These are phyloP conservation scores for Euphrasia confusa DNA, from an alignment of 257 asterid species.

Conservation along the genomic window DNA sequence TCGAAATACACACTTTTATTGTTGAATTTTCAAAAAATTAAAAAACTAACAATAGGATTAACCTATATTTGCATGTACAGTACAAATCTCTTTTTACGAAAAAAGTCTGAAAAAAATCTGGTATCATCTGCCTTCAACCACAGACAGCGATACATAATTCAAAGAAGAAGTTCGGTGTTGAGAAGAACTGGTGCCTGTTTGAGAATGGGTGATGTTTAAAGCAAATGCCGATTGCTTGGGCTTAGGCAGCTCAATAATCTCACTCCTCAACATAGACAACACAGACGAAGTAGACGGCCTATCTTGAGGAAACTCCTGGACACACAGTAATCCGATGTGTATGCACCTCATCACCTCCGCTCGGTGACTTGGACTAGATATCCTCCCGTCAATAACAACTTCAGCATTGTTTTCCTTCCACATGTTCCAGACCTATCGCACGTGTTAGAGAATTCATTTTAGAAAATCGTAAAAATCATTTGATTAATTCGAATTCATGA, in stretches of 20 bases:
- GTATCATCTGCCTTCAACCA: background rate
- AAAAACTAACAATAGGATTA: too few relatives aligned
- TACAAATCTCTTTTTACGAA: too few relatives aligned
- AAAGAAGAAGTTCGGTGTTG: background rate
- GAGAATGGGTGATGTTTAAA: background rate
- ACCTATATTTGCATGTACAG: too few relatives aligned
- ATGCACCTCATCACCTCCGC: conserved; percentile 28
- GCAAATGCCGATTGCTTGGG: conserved; percentile 16
- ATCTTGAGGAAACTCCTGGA: conserved; percentile 25
- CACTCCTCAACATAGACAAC: conserved; percentile 20
- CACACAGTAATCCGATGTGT: conserved; percentile 31
- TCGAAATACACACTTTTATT: too few relatives aligned
- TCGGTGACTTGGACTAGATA: conserved; percentile 8
- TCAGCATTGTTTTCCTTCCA: conserved; percentile 15
- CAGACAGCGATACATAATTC: background rate
- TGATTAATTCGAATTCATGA: too few relatives aligned
- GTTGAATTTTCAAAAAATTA: too few relatives aligned
- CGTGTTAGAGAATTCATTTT: background rate
- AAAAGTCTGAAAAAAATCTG: too few relatives aligned
- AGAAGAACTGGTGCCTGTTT: background rate
- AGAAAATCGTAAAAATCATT: too few relatives aligned
- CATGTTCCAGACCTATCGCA: conserved; percentile 22
- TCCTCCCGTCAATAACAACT: conserved; percentile 12
- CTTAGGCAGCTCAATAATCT: conserved; percentile 18
- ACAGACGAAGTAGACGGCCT: conserved; percentile 29